Base-by-base conservation (phyloP, 345 rosid species). In the Linum tenue region DNA sequence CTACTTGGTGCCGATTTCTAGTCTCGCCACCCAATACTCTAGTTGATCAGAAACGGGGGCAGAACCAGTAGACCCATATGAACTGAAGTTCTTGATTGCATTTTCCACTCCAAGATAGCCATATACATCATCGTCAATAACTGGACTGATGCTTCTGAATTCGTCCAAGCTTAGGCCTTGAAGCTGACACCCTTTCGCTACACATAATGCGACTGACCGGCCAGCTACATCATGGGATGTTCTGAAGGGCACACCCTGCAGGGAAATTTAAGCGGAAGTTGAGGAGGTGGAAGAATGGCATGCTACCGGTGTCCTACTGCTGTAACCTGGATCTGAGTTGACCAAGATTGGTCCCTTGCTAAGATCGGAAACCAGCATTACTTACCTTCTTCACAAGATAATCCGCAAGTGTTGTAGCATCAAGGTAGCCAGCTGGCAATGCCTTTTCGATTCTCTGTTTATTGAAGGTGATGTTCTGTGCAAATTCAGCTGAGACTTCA, bases 381-480 rank as follows among this genome's bases (percentile, higher is more conserved):
- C 82, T 72, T 83, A 75, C 99, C 96, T 90, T 94, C 64, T 82
- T 82, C 48, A 94, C 96, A 15, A 90, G 95, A 78, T 94, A 94
- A 77, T 90, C 99, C 0, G 99, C 99, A 4, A 90, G 91, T 43
- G 96, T 88, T 44, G 99, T 94, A 37, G 99, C 97, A 72, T 94
- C 97, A 56, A 94, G 96, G 71, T 85, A 81, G 64, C 97, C 99
- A 5, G 96, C 92, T 0, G 96, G 97, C 60, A 94, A 83, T 69
- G 91, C 83, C 78, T 72, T 84, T 67, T 71, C 80, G 69, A 94
- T 84, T 72, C 84, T 87, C 40, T 81, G 80, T 66, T 57, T 44
- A 62, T 90, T 94, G 71, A 86, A 94, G 17, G 88, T 75, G 38
- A 94, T 85, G 69, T 94, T 94, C 51, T 80, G 85, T 9, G 99